A percentile compares a stretch with the other conserved stretches of the same genome.
Evolutionary conservation across 2,329 filamentous ascomycete genomes (phyloP).

Genomic region (Rutstroemia sp.): DNA sequence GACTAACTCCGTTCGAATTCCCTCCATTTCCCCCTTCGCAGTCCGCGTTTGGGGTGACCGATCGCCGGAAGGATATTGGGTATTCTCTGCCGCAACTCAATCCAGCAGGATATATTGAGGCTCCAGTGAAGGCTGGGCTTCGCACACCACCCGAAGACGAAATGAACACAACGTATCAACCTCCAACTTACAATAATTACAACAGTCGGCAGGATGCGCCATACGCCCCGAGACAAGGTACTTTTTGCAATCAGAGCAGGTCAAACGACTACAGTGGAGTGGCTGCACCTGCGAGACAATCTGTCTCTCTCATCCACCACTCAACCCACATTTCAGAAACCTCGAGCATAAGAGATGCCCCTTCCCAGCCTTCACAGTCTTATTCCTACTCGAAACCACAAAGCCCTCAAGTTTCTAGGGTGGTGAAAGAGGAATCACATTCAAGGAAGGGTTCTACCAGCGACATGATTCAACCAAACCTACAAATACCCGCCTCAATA

Average conservation of each 20-base stretch:
- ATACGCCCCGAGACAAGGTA: conserved; percentile 7
- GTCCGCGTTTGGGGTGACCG: conserved; percentile 11
- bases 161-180: conserved; percentile 45
- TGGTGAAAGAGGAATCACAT: conserved; percentile 8
- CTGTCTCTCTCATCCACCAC: conserved; percentile 16
- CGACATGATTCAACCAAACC: conserved; percentile 27
- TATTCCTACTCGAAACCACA: conserved; percentile 11
- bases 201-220: conserved; percentile 35
- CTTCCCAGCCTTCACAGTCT: conserved; percentile 9
- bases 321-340: conserved; percentile 8
- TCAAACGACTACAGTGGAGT: not conserved
- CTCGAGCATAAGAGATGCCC: conserved; percentile 24
- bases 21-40: conserved; percentile 17
- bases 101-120: conserved; percentile 19
- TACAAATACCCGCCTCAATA: conserved; percentile 70
- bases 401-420: conserved; percentile 18
- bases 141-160: conserved; percentile 45
- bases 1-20: conserved; percentile 27
- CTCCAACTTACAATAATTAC: conserved; percentile 39
- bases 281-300: conserved; percentile 9
- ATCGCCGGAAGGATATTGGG: conserved; percentile 19
- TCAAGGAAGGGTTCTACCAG: conserved; percentile 19
- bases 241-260: not conserved
- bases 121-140: conserved; percentile 34
- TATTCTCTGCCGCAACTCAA: conserved; percentile 13